Percentiles rank a stretch among this genome's conserved stretches.
Evolutionary conservation across 805 yeast genomes (phyloP).

Genomic region (Dipodascopsis uninucleata): DNA sequence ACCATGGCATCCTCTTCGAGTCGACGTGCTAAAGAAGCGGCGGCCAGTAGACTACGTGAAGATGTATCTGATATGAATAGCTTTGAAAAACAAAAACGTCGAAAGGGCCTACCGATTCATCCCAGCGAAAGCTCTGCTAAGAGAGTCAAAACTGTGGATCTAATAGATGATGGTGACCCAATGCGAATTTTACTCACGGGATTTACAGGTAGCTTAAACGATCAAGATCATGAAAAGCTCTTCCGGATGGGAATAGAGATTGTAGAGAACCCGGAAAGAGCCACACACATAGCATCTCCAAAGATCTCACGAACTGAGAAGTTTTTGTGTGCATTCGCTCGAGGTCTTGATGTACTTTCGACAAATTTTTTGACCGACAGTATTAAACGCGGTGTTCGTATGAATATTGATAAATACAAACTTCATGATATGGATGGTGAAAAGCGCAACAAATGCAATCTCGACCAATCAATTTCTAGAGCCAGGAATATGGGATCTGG

Average conservation of each 20-base stretch:
- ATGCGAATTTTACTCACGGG: constrained; percentile 27
- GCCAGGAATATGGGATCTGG: constrained; percentile 26
- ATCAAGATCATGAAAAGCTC: constrained; percentile 31
- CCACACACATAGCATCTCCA: constrained; percentile 63
- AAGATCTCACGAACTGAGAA: constrained; percentile 81
- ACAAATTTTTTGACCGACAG: constrained; percentile 28
- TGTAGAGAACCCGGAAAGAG: constrained; percentile 39
- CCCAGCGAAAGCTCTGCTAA: constrained; percentile 40
- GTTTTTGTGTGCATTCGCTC: constrained; percentile 66
- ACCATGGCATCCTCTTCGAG: no score
- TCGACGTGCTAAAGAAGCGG: constrained; percentile 58
- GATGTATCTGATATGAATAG: constrained; percentile 66
- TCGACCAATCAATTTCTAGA: constrained; percentile 27
- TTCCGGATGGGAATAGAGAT: constrained; percentile 57
- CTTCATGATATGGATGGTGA: constrained; percentile 36
- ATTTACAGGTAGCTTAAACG: constrained; percentile 13
- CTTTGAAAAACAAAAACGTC: constrained; percentile 53
- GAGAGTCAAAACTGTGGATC: no score
- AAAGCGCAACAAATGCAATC: constrained; percentile 26
- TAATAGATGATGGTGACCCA: constrained; percentile 1
- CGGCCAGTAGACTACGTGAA: constrained; percentile 60
- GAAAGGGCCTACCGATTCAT: constrained; percentile 39
- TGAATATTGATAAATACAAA: constrained; percentile 29
- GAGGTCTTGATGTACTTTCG: constrained; percentile 37
- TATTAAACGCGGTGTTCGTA: constrained; percentile 9